Evolutionary conservation across 1,284 basidiomycete genomes (phyloP).

Genomic region (Ustilago crameri): DNA sequence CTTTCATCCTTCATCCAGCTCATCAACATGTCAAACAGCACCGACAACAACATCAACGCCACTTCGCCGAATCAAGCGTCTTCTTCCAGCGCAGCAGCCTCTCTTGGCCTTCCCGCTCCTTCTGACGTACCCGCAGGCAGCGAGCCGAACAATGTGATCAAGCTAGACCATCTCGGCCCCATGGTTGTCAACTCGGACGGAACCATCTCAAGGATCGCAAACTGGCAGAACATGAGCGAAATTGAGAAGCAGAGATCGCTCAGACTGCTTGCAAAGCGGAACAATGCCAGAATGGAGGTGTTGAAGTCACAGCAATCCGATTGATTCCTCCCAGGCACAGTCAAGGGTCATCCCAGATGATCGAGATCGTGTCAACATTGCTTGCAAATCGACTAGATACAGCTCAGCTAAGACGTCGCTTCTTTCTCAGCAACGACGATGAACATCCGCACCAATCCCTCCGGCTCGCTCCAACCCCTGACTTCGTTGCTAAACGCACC

Average conservation of each 20-base stretch:
- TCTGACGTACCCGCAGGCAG: conserved; percentile 14
- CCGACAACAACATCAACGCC: conserved; percentile 5
- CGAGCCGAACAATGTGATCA: conserved; percentile 45
- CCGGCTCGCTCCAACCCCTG: conserved; percentile 54
- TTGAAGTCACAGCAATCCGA: conserved; percentile 14
- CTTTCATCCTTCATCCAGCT: not conserved
- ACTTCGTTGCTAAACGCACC: conserved; percentile 57
- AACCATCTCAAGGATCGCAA: conserved; percentile 59
- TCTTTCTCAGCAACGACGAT: conserved; percentile 50
- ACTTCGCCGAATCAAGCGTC: not conserved
- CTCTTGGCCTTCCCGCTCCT: conserved; percentile 44
- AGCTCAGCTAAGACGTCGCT: no score
- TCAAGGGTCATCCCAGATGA: conserved; percentile 3
- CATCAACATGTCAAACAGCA: conserved; percentile 16
- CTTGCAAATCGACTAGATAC: no score
- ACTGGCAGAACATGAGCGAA: conserved; percentile 54
- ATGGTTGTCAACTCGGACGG: conserved; percentile 61
- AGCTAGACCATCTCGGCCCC: conserved; percentile 58
- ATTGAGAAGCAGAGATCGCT: conserved; percentile 52
- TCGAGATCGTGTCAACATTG: not conserved
- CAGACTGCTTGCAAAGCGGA: conserved; percentile 54
- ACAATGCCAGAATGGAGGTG: conserved; percentile 49
- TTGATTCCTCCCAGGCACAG: no score
- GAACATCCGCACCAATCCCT: conserved; percentile 53
- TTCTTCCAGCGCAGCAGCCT: not conserved